Evolutionary conservation across 2,329 filamentous ascomycete genomes (phyloP), one percentile per base, ranked within the genome.

Genomic region (Xenoacremonium recifei): DNA sequence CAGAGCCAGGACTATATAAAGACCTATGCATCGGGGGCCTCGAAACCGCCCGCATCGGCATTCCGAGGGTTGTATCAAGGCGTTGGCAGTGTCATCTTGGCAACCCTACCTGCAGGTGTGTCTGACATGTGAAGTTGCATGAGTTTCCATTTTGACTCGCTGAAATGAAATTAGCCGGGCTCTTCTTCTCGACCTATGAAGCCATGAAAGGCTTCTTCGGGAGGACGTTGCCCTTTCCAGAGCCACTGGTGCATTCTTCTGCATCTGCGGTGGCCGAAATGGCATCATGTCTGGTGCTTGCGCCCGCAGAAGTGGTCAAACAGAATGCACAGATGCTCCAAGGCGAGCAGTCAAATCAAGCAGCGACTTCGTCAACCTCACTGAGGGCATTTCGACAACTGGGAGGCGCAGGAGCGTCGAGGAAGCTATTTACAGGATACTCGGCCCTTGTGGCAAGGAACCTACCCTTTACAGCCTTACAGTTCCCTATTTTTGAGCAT

Each of bases 131-230:
- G 13, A n/a, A n/a, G 10, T 4, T 4, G n/a, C 5, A n/a, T 16
- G 9, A 27, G 10, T 32, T 10, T 7, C 6, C 9, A 10, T 32
- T 10, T 7, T 7, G 30, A 16, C 10, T n/a, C 4, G 35, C 6
- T 4, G 31, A 25, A 29, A 38, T n/a, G 21, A 41, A 34, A 42
- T 21, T 51, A 86, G 87, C 89, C 38, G 89, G 89, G 45, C 76
- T 89, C 10, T 96, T 96, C 71, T 96, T 96, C 67, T 90, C 87
- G 3, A 91, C 87, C 1, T 96, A 96, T 64, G 90, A 96, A 67
- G 81, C 76, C 34, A 73, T 83, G 16, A 95, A 95, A 65, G 67
- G 71, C 3, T 64, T 79, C 3, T 73, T 95, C 2, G 72, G 73
- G 13, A 64, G 63, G 16, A 61, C 73, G 27, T 70, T 78, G 3